Conservation (phyloP, 2,329 filamentous ascomycete genomes). For the Verruconis gallopava region DNA sequence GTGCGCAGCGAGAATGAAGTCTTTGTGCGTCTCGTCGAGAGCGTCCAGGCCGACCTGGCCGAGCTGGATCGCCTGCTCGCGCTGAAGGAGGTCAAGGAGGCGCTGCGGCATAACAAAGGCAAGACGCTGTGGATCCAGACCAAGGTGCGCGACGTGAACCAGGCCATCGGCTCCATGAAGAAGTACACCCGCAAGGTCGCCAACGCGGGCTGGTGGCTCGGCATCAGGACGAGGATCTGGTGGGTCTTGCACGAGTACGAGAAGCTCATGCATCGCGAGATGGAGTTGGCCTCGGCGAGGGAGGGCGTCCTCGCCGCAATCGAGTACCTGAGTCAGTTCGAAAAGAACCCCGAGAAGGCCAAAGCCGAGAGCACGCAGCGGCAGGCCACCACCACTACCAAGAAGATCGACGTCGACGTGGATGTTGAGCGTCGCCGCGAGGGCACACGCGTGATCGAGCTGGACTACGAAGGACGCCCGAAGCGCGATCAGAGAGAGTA, state of each 20-base stretch:
- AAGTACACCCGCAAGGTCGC: conserved; percentile 24
- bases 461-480: background rate
- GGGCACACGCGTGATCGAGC: conserved; percentile 5
- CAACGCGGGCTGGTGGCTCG: conserved; percentile 22
- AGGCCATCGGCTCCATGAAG: conserved; percentile 25
- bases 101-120: conserved; percentile 22
- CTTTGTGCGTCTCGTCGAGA: conserved; percentile 26
- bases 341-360: conserved; percentile 14
- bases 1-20: conserved; percentile 25
- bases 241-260: conserved; percentile 28
- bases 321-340: conserved; percentile 22
- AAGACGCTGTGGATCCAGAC: conserved; percentile 27
- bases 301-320: conserved; percentile 23
- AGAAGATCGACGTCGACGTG: conserved; percentile 21
- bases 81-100: conserved; percentile 25
- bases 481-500: background rate
- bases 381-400: conserved; percentile 14
- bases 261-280: conserved; percentile 25
- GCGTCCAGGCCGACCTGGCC: conserved; percentile 24
- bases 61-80: conserved; percentile 25
- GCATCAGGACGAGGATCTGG: conserved; percentile 23
- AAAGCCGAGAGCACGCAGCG: conserved; percentile 15
- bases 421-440: conserved; percentile 16
- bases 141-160: conserved; percentile 23
- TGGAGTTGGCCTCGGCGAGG: conserved; percentile 23